A percentile compares a stretch with the other conserved stretches of the same genome.
phyloP scores from a whole-genome alignment of 1,284 basidiomycete genomes.

The Agaricales sp. region DNA sequence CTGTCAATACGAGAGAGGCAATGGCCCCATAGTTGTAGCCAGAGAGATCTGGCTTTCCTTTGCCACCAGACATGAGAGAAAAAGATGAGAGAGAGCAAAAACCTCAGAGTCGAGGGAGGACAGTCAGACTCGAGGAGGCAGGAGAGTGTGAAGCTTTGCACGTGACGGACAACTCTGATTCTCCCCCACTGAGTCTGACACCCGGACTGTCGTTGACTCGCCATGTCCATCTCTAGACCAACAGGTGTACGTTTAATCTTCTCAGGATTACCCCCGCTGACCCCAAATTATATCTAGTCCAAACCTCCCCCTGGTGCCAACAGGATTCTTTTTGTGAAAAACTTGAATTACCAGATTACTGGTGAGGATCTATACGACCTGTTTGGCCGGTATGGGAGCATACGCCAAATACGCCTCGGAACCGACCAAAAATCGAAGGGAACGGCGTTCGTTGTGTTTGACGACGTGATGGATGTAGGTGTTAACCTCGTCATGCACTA shows the following conservation, averaged over 20 bases:
- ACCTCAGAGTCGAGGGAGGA: not conserved
- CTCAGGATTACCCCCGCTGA: not conserved
- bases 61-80: conserved; percentile 28
- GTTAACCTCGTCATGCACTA: not conserved
- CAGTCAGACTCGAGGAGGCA: not conserved
- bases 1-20: conserved; percentile 78
- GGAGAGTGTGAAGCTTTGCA: not conserved
- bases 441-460: conserved; percentile 91
- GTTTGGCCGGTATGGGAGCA: conserved; percentile 95
- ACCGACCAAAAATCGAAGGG: conserved; percentile 90
- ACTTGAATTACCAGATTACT: conserved; percentile 90
- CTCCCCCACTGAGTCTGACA: not conserved
- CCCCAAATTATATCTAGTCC: conserved; percentile 29
- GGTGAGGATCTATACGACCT: conserved; percentile 95
- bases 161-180: not conserved
- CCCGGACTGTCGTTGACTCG: not conserved
- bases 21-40: conserved; percentile 89
- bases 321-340: conserved; percentile 81
- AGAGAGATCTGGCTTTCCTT: conserved; percentile 66
- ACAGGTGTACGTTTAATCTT: not conserved
- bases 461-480: conserved; percentile 83
- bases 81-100: not conserved
- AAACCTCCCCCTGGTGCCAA: conserved; percentile 80
- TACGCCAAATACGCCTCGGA: conserved; percentile 92
- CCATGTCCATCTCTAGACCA: not conserved